Base-by-base conservation (phyloP, 192 early-diverging fungal genomes). In the Gryganskiella cystojenkinii region DNA sequence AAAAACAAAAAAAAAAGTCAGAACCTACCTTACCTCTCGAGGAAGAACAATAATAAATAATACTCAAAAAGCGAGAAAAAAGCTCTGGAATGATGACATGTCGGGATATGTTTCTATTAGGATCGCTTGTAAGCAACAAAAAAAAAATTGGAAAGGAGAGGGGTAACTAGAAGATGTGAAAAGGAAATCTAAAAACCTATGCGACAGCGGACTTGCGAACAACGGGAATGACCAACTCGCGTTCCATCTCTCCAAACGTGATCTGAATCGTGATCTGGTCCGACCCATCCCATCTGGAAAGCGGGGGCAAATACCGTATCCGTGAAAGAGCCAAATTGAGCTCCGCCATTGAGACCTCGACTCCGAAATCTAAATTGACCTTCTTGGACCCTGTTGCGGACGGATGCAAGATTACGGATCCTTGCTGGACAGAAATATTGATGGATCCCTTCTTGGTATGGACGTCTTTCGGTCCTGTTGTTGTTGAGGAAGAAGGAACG, bases 231-330 rank as follows among this genome's bases (percentile, higher is more conserved):
- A 59, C 47, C 45, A 78, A 28, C 46, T 78, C 65, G 7, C 59
- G 59, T 9, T 68, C 44, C 44, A 69, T 44, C 0, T 69, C 66
- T 5, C 73, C 73, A 64, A 78, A 78, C 3, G 44, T 34, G 10
- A 78, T 66, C 22, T 69, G 60, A 27, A 78, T 64, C 9, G 61
- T 68, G 9, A 78, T 31, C 20, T 63, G 19, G 51, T 78, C 73
- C 1, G 54, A 11, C 1, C 53, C 53, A 30, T 31, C 33, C 66
- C 59, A 68, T 22, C 20, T 27, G 1, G 25, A 28, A 9, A 35
- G 13, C n/a, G 72, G 63, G 7, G 72, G 65, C 28, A 78, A 24
- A 24, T 78, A 78, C 17, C 66, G 73, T 58, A 78, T 64, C 66
- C 73, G 61, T 13, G 73, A 78, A 30, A 78, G 50, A 4, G 61